phyloP scores from a whole-genome alignment of 129 eudicot species.

The Centella asiatica region DNA sequence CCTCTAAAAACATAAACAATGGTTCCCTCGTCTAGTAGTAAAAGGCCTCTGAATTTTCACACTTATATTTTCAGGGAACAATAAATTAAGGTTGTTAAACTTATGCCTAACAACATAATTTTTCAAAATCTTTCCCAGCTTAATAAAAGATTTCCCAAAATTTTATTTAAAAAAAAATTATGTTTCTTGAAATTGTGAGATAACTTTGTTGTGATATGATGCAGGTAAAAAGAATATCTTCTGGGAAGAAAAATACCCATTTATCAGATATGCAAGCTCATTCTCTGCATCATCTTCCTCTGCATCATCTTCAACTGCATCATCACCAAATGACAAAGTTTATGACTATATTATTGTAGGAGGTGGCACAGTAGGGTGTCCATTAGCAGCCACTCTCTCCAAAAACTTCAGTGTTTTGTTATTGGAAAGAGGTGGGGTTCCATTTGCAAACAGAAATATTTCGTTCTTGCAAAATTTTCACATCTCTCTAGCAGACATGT shows the following conservation, averaged over 20 bases:
- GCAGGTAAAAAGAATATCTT: slow-evolving; percentile 28
- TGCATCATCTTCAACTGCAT: slow-evolving; percentile 16
- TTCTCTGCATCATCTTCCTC: slow-evolving; percentile 23
- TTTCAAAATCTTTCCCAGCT: neutral
- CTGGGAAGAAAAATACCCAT: slow-evolving; percentile 52
- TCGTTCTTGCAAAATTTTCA: slow-evolving; percentile 70
- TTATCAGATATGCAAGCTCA: slow-evolving; percentile 60
- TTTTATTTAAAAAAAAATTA: neutral
- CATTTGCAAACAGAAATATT: slow-evolving; percentile 63
- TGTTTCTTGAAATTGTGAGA: neutral
- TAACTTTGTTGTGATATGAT: neutral
- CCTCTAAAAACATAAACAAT: too few relatives aligned
- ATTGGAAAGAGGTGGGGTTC: slow-evolving; percentile 88
- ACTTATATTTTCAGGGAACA: too few relatives aligned
- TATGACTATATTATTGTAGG: slow-evolving; percentile 84
- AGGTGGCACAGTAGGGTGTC: slow-evolving; percentile 99
- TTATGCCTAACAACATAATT: too few relatives aligned
- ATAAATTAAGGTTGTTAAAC: too few relatives aligned
- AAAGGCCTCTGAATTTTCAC: too few relatives aligned
- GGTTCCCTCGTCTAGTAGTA: too few relatives aligned
- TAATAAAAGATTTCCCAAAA: neutral
- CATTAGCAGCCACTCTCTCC: slow-evolving; percentile 85
- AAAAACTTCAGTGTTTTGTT: slow-evolving; percentile 56
- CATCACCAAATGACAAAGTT: slow-evolving; percentile 15
- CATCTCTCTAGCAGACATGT: slow-evolving; percentile 69